Conservation (phyloP, 306 rosid genomes). For the Cyamopsis tetragonoloba region DNA sequence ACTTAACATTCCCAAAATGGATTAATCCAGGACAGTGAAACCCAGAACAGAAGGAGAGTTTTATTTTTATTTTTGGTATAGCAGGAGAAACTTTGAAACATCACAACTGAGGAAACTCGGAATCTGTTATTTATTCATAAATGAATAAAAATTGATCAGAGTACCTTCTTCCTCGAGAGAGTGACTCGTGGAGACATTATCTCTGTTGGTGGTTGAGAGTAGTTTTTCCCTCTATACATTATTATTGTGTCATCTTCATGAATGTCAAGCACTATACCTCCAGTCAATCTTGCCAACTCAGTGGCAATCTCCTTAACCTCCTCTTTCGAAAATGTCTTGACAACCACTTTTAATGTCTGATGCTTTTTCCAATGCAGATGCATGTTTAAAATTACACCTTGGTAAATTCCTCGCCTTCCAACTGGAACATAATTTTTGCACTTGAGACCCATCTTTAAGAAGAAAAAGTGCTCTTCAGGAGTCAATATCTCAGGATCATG, state of each 20-base stretch:
- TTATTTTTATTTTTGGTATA: too few relatives aligned
- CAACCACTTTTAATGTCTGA: slow-evolving; percentile 83
- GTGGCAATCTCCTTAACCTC: slow-evolving; percentile 89
- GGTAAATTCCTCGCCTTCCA: slow-evolving; percentile 93
- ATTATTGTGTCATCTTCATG: slow-evolving; percentile 84
- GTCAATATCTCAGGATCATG: slow-evolving; percentile 98
- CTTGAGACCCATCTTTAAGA: slow-evolving; percentile 89
- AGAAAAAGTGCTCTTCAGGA: slow-evolving; percentile 93
- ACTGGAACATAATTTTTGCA: slow-evolving; percentile 90
- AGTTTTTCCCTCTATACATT: slow-evolving; percentile 97
- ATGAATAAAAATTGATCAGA: not conserved
- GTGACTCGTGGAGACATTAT: slow-evolving; percentile 94
- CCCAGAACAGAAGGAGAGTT: not conserved
- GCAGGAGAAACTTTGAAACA: not conserved
- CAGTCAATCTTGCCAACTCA: slow-evolving; percentile 83
- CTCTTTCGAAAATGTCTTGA: slow-evolving; percentile 81
- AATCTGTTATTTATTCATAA: not conserved
- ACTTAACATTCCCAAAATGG: not conserved
- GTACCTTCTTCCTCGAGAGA: slow-evolving; percentile 89
- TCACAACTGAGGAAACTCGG: not conserved
- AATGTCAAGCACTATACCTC: slow-evolving; percentile 89
- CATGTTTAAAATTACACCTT: slow-evolving; percentile 94
- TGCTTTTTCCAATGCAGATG: slow-evolving; percentile 99
- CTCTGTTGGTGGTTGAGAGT: slow-evolving; percentile 94
- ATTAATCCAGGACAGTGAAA: not conserved